These are phyloP conservation scores for Pterocarpus macrocarpus DNA, from an alignment of 306 rosid species.

Conservation along the genomic window DNA sequence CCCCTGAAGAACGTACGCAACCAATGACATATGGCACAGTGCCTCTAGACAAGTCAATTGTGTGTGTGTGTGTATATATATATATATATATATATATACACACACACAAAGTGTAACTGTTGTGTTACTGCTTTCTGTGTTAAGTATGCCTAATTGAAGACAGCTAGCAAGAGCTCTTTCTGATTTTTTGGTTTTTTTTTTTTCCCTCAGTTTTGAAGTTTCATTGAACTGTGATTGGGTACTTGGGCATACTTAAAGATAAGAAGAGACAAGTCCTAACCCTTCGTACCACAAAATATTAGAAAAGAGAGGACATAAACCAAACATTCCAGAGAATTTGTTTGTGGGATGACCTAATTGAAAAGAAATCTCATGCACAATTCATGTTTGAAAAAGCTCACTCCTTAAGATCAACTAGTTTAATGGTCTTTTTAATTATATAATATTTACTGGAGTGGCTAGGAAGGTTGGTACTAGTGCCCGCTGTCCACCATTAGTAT, in stretches of 20 bases:
- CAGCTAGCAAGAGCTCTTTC: slow-evolving; percentile 42
- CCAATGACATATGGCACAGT: slow-evolving; percentile 25
- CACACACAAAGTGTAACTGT: background rate
- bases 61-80: too few species aligned
- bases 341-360: slow-evolving; percentile 56
- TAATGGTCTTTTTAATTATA: background rate
- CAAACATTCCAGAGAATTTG: slow-evolving; percentile 21
- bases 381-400: background rate
- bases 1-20: slow-evolving; percentile 33
- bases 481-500: slow-evolving; percentile 44
- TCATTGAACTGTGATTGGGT: slow-evolving; percentile 30
- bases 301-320: slow-evolving; percentile 33
- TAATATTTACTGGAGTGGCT: background rate
- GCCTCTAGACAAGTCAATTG: too few species aligned
- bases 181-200: background rate
- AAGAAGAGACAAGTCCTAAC: slow-evolving; percentile 42
- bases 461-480: slow-evolving; percentile 30
- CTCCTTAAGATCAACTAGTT: slow-evolving; percentile 6
- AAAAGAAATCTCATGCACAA: slow-evolving; percentile 42
- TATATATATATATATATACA: background rate
- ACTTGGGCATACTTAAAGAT: slow-evolving; percentile 43
- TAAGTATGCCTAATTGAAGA: slow-evolving; percentile 42
- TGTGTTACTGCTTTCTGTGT: slow-evolving; percentile 25
- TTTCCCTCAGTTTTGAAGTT: slow-evolving; percentile 17
- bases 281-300: slow-evolving; percentile 40